Conservation (phyloP, 768 basidiomycete genomes). For the Leucocoprinus leucothites region DNA sequence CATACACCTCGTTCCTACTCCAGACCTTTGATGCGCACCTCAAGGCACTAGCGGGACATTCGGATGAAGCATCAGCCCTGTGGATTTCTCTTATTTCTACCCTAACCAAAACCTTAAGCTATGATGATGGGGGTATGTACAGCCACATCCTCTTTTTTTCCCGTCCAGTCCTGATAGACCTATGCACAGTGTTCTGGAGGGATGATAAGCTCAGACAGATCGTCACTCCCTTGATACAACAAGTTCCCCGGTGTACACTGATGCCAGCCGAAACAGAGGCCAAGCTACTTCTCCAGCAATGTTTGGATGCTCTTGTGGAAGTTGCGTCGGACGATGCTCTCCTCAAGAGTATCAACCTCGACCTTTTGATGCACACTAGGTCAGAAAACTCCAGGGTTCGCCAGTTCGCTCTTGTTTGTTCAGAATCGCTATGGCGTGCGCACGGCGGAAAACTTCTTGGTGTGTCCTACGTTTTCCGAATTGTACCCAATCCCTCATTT, state of each 20-base stretch:
- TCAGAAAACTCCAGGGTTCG: conserved; percentile 74
- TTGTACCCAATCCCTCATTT: too few relatives aligned
- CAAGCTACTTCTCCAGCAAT: conserved; percentile 42
- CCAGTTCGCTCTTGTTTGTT: conserved; percentile 63
- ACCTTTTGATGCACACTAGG: conserved; percentile 85
- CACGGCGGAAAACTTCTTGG: conserved; percentile 76
- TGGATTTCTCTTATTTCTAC: conserved; percentile 65
- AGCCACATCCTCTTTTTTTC: neutral
- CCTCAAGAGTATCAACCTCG: conserved; percentile 80
- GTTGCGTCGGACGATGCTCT: conserved; percentile 52
- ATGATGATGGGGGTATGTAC: conserved; percentile 77
- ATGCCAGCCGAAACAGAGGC: conserved; percentile 31
- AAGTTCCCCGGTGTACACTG: conserved; percentile 52
- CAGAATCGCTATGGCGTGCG: conserved; percentile 71
- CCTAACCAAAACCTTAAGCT: conserved; percentile 64
- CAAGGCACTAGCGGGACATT: conserved; percentile 37
- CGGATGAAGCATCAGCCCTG: conserved; percentile 29
- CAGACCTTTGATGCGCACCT: conserved; percentile 65
- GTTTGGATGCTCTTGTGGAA: conserved; percentile 55
- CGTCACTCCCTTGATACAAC: conserved; percentile 55
- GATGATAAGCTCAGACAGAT: conserved; percentile 74
- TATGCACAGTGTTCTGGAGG: conserved; percentile 79
- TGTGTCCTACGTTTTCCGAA: conserved; percentile 24
- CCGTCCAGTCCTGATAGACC: neutral
- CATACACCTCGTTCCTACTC: conserved; percentile 82